A percentile compares a stretch with the other conserved stretches of the same genome.
Evolutionary conservation across 495 filamentous ascomycete genomes (phyloP).

Genomic region (Astrothelium subdiscretum): DNA sequence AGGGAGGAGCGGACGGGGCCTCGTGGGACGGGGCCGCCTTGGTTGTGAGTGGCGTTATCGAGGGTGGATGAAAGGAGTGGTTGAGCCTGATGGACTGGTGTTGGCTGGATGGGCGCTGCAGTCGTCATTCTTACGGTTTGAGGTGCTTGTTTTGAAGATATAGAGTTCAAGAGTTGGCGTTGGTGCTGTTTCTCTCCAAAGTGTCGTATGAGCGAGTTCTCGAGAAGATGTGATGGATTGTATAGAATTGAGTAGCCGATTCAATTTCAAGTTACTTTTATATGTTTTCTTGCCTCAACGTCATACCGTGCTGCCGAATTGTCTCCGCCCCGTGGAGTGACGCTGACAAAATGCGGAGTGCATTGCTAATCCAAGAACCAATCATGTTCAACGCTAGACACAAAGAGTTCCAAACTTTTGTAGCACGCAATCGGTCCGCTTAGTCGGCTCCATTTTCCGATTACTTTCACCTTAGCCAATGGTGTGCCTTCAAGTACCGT

Average conservation of each 20-base stretch:
- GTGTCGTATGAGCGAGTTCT: too few relatives aligned
- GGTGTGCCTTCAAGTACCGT: too few relatives aligned
- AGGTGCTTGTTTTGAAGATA: neutral
- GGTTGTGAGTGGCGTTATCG: slow-evolving; percentile 6
- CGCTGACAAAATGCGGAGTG: slow-evolving; percentile 1
- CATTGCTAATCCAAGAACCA: neutral
- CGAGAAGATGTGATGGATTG: too few relatives aligned
- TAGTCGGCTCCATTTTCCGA: neutral
- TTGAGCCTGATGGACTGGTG: slow-evolving; percentile 17
- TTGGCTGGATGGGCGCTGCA: slow-evolving; percentile 19
- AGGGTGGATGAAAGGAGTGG: slow-evolving; percentile 12
- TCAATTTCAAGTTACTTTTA: too few relatives aligned
- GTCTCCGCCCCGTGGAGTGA: neutral
- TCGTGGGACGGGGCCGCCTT: slow-evolving; percentile 39
- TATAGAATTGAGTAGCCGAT: too few relatives aligned
- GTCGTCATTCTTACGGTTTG: slow-evolving; percentile 19
- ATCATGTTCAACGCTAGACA: neutral
- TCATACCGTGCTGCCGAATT: neutral
- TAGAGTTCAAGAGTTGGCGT: neutral
- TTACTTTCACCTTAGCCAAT: neutral
- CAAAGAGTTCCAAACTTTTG: neutral
- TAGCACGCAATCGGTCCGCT: neutral
- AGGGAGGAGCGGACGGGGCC: slow-evolving; percentile 55
- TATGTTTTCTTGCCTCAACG: neutral
- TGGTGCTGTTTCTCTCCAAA: too few relatives aligned